phyloP scores from a whole-genome alignment of 768 basidiomycete species.

The Boletus vinaceobasis region DNA sequence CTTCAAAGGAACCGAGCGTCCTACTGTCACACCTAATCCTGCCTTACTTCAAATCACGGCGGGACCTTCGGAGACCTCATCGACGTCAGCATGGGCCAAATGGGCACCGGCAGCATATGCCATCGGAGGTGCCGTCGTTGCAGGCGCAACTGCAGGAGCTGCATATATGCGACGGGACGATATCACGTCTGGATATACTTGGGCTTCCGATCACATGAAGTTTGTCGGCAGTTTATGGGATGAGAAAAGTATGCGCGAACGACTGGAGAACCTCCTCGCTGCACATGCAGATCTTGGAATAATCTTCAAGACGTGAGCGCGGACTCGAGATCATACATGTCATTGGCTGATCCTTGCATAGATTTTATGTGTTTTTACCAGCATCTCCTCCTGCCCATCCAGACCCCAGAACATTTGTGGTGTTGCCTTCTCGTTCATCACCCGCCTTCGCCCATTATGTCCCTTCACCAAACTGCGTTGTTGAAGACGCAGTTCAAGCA shows the following conservation, averaged over 20 bases:
- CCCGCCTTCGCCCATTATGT: constrained; percentile 53
- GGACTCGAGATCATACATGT: background rate
- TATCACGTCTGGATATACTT: constrained; percentile 62
- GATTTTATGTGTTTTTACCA: constrained; percentile 80
- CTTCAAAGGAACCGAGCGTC: constrained; percentile 44
- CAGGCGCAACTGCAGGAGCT: constrained; percentile 80
- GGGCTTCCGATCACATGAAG: constrained; percentile 86
- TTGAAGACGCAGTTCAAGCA: constrained; percentile 74
- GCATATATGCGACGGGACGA: constrained; percentile 83
- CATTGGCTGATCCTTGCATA: constrained; percentile 28
- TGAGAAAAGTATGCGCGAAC: constrained; percentile 52
- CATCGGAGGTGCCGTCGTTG: constrained; percentile 70
- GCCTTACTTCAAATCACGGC: constrained; percentile 33
- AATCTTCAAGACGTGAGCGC: constrained; percentile 66
- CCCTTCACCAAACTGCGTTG: constrained; percentile 62
- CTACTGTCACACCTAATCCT: constrained; percentile 27
- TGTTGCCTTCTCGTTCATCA: constrained; percentile 58
- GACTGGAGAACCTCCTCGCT: constrained; percentile 61
- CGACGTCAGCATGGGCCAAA: constrained; percentile 46
- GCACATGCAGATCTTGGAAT: constrained; percentile 62
- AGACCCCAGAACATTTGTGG: constrained; percentile 68
- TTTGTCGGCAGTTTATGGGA: constrained; percentile 89
- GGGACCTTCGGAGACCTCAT: constrained; percentile 13
- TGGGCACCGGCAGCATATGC: constrained; percentile 72
- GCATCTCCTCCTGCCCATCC: constrained; percentile 56